These are phyloP conservation scores for Cystobasidium onofrii DNA, from an alignment of 768 basidiomycete species.

Conservation along the genomic window DNA sequence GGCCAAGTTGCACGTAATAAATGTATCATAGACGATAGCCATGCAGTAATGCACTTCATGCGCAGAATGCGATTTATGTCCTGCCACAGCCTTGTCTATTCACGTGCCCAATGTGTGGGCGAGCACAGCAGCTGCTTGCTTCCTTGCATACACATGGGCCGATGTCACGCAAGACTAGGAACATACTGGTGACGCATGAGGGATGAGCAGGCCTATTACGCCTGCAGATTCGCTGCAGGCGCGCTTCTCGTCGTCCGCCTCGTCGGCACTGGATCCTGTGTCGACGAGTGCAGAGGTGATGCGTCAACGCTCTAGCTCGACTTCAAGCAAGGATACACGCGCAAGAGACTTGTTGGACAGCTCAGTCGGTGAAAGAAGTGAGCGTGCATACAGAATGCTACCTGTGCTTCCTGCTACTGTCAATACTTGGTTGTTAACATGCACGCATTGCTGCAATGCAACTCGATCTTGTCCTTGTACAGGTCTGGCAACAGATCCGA, in stretches of 20 bases:
- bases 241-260: background rate
- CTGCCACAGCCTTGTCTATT: too few species aligned
- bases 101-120: background rate
- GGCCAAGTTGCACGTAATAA: background rate
- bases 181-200: background rate
- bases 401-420: background rate
- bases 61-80: background rate
- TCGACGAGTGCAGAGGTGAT: background rate
- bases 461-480: background rate
- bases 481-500: constrained; percentile 55
- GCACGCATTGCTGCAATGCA: background rate
- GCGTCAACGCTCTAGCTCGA: constrained; percentile 12
- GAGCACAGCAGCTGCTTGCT: background rate
- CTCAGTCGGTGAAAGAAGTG: constrained; percentile 18
- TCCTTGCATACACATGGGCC: background rate
- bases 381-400: background rate
- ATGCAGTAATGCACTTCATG: background rate
- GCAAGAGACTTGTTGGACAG: constrained; percentile 20
- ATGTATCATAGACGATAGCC: background rate
- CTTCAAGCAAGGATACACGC: constrained; percentile 3
- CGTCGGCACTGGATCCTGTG: constrained; percentile 14
- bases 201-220: constrained; percentile 28
- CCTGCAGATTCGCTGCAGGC: background rate
- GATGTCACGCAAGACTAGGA: background rate
- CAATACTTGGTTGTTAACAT: background rate